Evolutionary conservation across 768 basidiomycete genomes (phyloP), one percentile per base, ranked within the genome.

Genomic region (Amanita molliuscula): DNA sequence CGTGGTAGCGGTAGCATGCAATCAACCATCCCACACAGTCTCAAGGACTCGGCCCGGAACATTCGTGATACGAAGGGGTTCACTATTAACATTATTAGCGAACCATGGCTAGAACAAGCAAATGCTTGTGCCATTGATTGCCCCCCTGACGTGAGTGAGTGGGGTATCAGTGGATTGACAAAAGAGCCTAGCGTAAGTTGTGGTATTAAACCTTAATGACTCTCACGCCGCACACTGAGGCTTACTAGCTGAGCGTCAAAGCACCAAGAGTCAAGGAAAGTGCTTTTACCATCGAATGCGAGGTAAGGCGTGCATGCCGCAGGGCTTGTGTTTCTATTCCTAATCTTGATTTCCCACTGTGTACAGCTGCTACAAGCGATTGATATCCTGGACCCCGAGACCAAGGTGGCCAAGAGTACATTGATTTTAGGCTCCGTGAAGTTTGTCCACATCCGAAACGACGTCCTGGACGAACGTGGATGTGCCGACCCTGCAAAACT

Each of bases 31-130:
- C 63, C 3, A 54, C 51, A 55, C 59, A n/a, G 40, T 51, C 56
- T 54, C 53, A 78, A 80, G 67, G 85, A 89, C 57, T 82, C 81
- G 10, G 66, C 71, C n/a, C 65, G 65, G 37, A 88, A 88, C 47
- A 82, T 88, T 58, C 68, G 70, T 47, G 67, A 68, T 0, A 82
- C 77, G 11, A 81, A 81, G 54, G 74, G 78, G 23, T 90, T 88
- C 60, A 81, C 79, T 3, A 78, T 84, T 36, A 84, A 82, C 54
- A 79, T 84, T 42, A 83, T 91, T 61, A 84, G 82, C 55, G 82
- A 87, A 61, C 72, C 83, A 0, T 84, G 78, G 65, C 58, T 77
- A 33, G 73, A 75, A 50, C 74, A 77, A 7, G 79, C 82, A 3
- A 83, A 82, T 54, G 61, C 62, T 20, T 62, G 67, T 42, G 67